Evolutionary conservation across 192 early-diverging fungal species (phyloP).

Genomic region (Coemansia sp.): DNA sequence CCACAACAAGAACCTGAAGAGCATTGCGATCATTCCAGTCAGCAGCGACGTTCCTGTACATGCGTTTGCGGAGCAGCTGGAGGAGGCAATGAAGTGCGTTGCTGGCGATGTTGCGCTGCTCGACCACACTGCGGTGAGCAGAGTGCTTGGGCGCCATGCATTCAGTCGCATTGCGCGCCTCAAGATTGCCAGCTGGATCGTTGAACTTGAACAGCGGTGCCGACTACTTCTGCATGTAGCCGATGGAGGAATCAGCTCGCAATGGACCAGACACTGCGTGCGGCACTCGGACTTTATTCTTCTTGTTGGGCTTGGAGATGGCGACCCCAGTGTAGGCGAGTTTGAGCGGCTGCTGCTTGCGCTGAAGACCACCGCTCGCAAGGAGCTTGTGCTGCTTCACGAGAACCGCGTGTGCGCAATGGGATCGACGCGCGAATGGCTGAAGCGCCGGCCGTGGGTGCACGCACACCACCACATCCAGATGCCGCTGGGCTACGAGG

Average conservation of each 20-base stretch:
- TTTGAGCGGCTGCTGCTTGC: conserved; percentile 88
- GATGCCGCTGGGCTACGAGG: conserved; percentile 60
- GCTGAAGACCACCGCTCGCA: conserved; percentile 96
- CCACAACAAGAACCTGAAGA: conserved; percentile 93
- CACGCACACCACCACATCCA: conserved; percentile 96
- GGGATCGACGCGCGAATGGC: conserved; percentile 88
- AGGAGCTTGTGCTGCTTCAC: conserved; percentile 94
- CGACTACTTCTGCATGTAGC: conserved; percentile 93
- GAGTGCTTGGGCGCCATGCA: conserved; percentile 84
- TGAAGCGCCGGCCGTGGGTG: conserved; percentile 90
- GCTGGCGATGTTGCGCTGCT: conserved; percentile 75
- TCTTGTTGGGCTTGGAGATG: conserved; percentile 89
- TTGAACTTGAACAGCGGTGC: conserved; percentile 87
- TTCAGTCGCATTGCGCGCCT: conserved; percentile 89
- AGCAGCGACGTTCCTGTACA: conserved; percentile 75
- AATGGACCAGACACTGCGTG: conserved; percentile 95
- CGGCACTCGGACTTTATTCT: conserved; percentile 96
- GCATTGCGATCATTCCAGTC: conserved; percentile 91
- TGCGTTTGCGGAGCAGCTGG: conserved; percentile 85
- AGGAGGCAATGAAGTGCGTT: conserved; percentile 65
- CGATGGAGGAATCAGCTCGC: conserved; percentile 83
- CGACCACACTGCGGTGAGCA: conserved; percentile 77
- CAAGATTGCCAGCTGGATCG: conserved; percentile 90
- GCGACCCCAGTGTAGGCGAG: conserved; percentile 84
- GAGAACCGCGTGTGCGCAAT: conserved; percentile 68